Evolutionary conservation across 768 basidiomycete species (phyloP), one percentile per base, ranked within the genome.

Genomic region (Collybia sp.): DNA sequence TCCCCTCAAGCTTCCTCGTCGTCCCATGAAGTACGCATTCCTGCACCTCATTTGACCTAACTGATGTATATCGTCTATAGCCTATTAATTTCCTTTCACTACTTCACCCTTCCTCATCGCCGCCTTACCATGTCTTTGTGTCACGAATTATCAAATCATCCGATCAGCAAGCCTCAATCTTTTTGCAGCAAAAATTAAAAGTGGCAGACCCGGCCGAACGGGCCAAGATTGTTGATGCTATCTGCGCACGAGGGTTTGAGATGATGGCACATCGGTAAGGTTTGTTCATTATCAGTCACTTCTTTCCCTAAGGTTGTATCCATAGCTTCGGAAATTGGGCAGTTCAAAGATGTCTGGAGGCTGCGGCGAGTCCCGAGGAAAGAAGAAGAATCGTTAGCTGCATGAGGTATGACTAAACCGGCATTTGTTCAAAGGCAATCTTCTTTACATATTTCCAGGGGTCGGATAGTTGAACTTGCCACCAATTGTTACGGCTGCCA

Each of bases 401-500:
- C 58, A 92, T 93, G 90, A 78, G 84, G 89, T 88, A 46, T 17
- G 70, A 58, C 8, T 25, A 15, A 30, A 9, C 44, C 39, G 18
- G 3, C 43, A 19, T 32, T 19, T 20, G 43, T 37, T 40, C 37
- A 42, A 44, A 19, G 38, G 48, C 53, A 25, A 40, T 17, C 17
- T 30, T 34, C 16, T 18, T 35, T 13, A 48, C 20, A 18, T 12
- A 32, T 42, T 30, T 43, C 11, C 42, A 91, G 89, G 43, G 85
- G 88, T 5, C 82, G 85, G 18, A 80, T 93, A 43, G 90, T 92
- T 11, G 89, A 93, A 20, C 78, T 93, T 31, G 88, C 90, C 0
- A 90, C 84, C 11, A 92, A 92, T 51, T 92, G 89, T 57, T 92
- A 92, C 54, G 90, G 89, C 3, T 92, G 89, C 40, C 89, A 93